Conservation (phyloP, 2,329 filamentous ascomycete species). For the Fusarium guadeloupense region DNA sequence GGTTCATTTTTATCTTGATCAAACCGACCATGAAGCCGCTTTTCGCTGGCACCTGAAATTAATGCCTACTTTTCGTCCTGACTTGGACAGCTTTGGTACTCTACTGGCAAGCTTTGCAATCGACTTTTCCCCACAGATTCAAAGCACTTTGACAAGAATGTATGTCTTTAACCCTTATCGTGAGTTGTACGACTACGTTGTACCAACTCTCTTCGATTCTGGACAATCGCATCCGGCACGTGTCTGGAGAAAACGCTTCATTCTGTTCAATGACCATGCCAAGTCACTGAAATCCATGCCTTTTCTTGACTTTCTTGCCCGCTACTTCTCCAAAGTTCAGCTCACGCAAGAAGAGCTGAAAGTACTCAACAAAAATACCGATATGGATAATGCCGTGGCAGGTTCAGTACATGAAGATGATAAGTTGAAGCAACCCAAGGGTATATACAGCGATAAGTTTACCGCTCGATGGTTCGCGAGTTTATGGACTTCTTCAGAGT, state of each 20-base stretch:
- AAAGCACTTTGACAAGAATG: conserved; percentile 54
- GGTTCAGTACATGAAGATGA: background rate
- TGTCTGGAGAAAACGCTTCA: conserved; percentile 58
- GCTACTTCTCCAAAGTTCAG: conserved; percentile 55
- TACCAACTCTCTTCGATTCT: conserved; percentile 61
- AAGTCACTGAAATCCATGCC: conserved; percentile 52
- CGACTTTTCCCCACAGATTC: conserved; percentile 49
- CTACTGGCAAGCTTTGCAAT: conserved; percentile 56
- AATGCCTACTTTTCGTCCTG: conserved; percentile 54
- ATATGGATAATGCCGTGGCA: background rate
- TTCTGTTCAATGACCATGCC: conserved; percentile 55
- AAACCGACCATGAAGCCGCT: conserved; percentile 50
- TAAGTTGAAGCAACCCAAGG: conserved; percentile 8
- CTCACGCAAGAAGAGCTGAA: conserved; percentile 52
- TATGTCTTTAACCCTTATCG: conserved; percentile 57
- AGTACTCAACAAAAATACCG: conserved; percentile 20
- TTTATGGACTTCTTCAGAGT: conserved; percentile 74
- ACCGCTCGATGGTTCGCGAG: conserved; percentile 85
- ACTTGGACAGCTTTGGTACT: conserved; percentile 52
- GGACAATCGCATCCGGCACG: conserved; percentile 56
- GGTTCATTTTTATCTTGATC: conserved; percentile 55
- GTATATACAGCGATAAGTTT: conserved; percentile 58
- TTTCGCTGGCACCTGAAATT: conserved; percentile 61
- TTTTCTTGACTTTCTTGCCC: conserved; percentile 59
- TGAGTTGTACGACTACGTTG: conserved; percentile 59